Conservation (phyloP, 805 yeast species). For the Lachancea kluyveri region DNA sequence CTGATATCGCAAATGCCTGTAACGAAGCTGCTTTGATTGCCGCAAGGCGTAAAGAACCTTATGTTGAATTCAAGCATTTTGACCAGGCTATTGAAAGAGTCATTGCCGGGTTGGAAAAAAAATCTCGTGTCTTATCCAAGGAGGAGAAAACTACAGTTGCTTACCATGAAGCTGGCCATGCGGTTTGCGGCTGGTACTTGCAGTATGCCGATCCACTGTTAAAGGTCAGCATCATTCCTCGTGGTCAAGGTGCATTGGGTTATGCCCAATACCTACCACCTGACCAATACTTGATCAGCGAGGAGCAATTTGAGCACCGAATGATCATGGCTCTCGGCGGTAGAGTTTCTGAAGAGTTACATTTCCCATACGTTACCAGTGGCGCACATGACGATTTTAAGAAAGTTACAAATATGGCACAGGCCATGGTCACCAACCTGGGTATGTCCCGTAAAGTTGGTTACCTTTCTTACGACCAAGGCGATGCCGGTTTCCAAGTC, state of each 20-base stretch:
- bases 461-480: slow-evolving; percentile 56
- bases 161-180: slow-evolving; percentile 98
- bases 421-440: slow-evolving; percentile 81
- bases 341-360: slow-evolving; percentile 90
- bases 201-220: slow-evolving; percentile 87
- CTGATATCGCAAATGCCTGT: slow-evolving; percentile 95
- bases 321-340: slow-evolving; percentile 98
- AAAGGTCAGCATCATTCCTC: slow-evolving; percentile 93
- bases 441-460: slow-evolving; percentile 92
- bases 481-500: slow-evolving; percentile 45
- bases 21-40: slow-evolving; percentile 97
- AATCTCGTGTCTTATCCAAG: slow-evolving; percentile 72
- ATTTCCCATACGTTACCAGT: slow-evolving; percentile 85
- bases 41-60: slow-evolving; percentile 71
- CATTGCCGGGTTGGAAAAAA: slow-evolving; percentile 92
- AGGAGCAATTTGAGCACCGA: slow-evolving; percentile 74
- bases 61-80: slow-evolving; percentile 72
- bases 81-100: slow-evolving; percentile 97
- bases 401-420: slow-evolving; percentile 91
- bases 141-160: slow-evolving; percentile 91
- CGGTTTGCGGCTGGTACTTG: slow-evolving; percentile 95
- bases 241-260: slow-evolving; percentile 96
- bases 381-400: slow-evolving; percentile 97
- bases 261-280: slow-evolving; percentile 97
- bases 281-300: slow-evolving; percentile 74